These are phyloP conservation scores for Eucalyptus sp. DNA, from an alignment of 345 rosid genomes.

Conservation along the genomic window DNA sequence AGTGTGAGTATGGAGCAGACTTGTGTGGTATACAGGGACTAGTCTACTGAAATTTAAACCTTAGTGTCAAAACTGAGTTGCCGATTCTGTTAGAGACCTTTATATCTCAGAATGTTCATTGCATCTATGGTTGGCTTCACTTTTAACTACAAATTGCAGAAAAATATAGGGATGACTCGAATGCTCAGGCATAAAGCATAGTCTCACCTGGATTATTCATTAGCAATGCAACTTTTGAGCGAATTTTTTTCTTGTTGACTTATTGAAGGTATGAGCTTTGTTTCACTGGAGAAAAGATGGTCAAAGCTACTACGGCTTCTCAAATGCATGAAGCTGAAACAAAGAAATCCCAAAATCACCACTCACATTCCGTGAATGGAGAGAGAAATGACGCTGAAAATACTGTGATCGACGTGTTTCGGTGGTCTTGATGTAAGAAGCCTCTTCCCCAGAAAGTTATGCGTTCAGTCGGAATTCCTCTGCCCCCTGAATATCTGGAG, in stretches of 20 bases:
- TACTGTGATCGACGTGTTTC: slow-evolving; percentile 58
- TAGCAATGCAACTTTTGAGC: neutral
- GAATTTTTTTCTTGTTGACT: neutral
- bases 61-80: neutral
- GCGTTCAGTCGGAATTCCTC: slow-evolving; percentile 28
- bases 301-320: slow-evolving; percentile 35
- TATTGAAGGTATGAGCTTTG: slow-evolving; percentile 74
- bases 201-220: neutral
- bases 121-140: neutral
- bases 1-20: neutral
- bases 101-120: neutral
- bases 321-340: slow-evolving; percentile 53
- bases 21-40: neutral
- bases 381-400: slow-evolving; percentile 71
- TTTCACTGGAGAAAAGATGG: slow-evolving; percentile 78
- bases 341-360: slow-evolving; percentile 60
- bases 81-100: neutral
- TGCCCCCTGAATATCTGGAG: no score
- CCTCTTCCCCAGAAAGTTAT: slow-evolving; percentile 83
- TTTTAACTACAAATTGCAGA: neutral
- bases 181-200: neutral
- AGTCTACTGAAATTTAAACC: neutral
- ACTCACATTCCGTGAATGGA: slow-evolving; percentile 43
- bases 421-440: slow-evolving; percentile 91
- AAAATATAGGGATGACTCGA: neutral